Conservation (phyloP, 257 asterid species). For the Craterostigma plantagineum region DNA sequence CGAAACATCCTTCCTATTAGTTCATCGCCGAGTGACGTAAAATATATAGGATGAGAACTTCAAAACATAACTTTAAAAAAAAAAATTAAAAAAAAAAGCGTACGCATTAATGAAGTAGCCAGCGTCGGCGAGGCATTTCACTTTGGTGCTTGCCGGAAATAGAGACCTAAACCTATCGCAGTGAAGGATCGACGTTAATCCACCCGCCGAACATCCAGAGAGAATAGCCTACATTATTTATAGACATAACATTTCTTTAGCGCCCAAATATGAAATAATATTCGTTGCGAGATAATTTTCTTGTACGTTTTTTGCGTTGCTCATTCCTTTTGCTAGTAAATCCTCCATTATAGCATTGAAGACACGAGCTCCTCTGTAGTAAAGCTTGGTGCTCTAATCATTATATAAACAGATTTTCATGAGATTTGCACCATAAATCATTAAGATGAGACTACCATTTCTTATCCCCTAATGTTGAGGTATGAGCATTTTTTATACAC, state of each 20-base stretch:
- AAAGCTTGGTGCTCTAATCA: conserved; percentile 23
- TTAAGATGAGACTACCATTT: no score
- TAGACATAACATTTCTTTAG: not conserved
- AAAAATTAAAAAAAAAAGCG: conserved; percentile 9
- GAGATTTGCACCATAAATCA: not conserved
- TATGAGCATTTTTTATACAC: no score
- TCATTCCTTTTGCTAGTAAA: conserved; percentile 32
- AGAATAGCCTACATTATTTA: conserved; percentile 43
- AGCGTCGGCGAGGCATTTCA: conserved; percentile 89
- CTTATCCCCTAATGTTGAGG: no score
- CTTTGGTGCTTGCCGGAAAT: conserved; percentile 39
- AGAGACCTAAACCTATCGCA: conserved; percentile 64
- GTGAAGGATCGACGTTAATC: conserved; percentile 60
- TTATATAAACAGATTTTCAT: conserved; percentile 1
- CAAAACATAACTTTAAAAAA: not conserved
- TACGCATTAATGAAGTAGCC: conserved; percentile 78
- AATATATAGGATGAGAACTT: not conserved
- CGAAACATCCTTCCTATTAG: conserved; percentile 58
- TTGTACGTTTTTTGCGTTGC: conserved; percentile 22
- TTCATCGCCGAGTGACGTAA: not conserved
- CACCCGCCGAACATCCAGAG: conserved; percentile 98
- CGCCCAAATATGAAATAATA: not conserved
- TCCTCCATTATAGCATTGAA: conserved; percentile 32
- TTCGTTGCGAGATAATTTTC: not conserved
- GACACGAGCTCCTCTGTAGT: conserved; percentile 38